A percentile compares a stretch with the other conserved stretches of the same genome.
Evolutionary conservation across 2,329 filamentous ascomycete species (phyloP).

Genomic region (Colletotrichum siamense): DNA sequence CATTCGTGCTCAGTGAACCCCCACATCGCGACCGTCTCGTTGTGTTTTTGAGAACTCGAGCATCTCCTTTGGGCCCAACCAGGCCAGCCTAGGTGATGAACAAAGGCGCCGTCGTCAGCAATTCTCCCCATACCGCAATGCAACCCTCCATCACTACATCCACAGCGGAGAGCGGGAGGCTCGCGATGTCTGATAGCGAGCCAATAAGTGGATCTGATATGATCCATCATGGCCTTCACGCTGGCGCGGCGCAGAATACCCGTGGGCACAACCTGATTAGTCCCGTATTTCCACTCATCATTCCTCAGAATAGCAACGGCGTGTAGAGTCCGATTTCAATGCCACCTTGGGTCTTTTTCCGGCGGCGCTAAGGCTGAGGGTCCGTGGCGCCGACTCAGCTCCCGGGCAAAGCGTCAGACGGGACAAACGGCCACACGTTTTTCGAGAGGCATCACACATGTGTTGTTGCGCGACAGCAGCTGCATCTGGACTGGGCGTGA

Average conservation of each 20-base stretch:
- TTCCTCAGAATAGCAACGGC: background rate
- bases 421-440: slow-evolving; percentile 2
- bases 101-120: background rate
- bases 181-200: background rate
- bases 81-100: background rate
- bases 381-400: background rate
- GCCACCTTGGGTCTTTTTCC: background rate
- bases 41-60: background rate
- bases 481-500: background rate
- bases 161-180: background rate
- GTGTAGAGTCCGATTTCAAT: background rate
- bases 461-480: background rate
- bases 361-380: background rate
- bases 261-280: background rate
- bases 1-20: background rate
- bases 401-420: background rate
- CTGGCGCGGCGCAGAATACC: background rate
- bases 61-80: background rate
- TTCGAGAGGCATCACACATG: background rate
- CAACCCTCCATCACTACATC: slow-evolving; percentile 2
- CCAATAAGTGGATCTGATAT: background rate
- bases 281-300: background rate
- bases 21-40: background rate
- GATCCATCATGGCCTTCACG: background rate
- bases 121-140: background rate